Conservation (phyloP, 1,284 basidiomycete genomes). For the Leccinum pallidistipes region DNA sequence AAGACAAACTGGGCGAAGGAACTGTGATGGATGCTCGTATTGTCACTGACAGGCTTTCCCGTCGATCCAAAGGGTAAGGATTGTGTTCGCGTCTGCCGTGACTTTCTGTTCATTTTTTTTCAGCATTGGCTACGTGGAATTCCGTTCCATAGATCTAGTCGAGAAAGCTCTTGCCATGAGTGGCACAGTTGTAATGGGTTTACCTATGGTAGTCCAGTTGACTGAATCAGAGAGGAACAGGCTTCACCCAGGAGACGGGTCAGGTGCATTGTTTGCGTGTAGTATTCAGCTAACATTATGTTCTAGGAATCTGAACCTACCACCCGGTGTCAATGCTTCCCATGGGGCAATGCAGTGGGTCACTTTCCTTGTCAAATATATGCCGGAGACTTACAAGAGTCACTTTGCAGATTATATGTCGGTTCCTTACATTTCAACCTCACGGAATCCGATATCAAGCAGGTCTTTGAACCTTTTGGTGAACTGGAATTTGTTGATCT, state of each 20-base stretch:
- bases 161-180: slow-evolving; percentile 87
- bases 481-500: slow-evolving; percentile 98
- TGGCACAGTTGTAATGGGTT: slow-evolving; percentile 96
- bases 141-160: slow-evolving; percentile 86
- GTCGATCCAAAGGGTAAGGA: slow-evolving; percentile 91
- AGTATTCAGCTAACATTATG: slow-evolving; percentile 19
- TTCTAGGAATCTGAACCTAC: slow-evolving; percentile 70
- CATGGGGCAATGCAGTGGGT: slow-evolving; percentile 78
- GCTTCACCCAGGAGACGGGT: slow-evolving; percentile 82
- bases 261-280: slow-evolving; percentile 29
- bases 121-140: slow-evolving; percentile 96
- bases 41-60: slow-evolving; percentile 90
- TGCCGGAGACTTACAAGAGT: slow-evolving; percentile 20
- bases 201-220: slow-evolving; percentile 94
- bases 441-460: slow-evolving; percentile 92
- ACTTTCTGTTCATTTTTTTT: slow-evolving; percentile 15
- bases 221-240: slow-evolving; percentile 97
- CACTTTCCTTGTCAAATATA: slow-evolving; percentile 17
- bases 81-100: slow-evolving; percentile 1
- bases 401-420: slow-evolving; percentile 79
- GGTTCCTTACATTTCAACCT: slow-evolving; percentile 97
- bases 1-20: slow-evolving; percentile 91
- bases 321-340: slow-evolving; percentile 71
- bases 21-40: slow-evolving; percentile 94
- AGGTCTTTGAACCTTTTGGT: slow-evolving; percentile 99